These are phyloP conservation scores for Drosera capensis DNA, from an alignment of 148 eudicot species.

Conservation along the genomic window DNA sequence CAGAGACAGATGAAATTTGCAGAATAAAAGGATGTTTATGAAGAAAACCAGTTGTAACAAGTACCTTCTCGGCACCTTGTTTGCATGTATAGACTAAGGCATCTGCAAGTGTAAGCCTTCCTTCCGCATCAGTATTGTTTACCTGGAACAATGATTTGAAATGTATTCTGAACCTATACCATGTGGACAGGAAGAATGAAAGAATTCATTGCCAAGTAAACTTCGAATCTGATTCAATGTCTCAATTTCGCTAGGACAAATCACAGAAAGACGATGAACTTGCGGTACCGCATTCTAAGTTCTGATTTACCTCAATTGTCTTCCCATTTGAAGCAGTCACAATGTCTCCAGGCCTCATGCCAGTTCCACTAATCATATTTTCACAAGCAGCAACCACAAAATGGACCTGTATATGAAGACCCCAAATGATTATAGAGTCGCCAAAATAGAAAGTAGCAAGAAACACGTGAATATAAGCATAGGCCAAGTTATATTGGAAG, in stretches of 20 bases:
- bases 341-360: slow-evolving; percentile 97
- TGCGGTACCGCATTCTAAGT: background rate
- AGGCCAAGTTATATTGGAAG: too few relatives aligned
- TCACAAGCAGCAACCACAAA: slow-evolving; percentile 98
- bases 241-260: background rate
- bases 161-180: too few relatives aligned
- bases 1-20: too few relatives aligned
- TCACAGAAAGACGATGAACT: background rate
- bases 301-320: slow-evolving; percentile 76
- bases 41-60: background rate
- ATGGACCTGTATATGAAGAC: slow-evolving; percentile 57
- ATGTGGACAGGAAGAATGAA: too few relatives aligned
- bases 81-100: slow-evolving; percentile 96
- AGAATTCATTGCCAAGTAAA: too few relatives aligned
- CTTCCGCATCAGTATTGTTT: slow-evolving; percentile 98
- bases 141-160: slow-evolving; percentile 30
- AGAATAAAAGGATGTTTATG: background rate
- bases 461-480: background rate
- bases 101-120: slow-evolving; percentile 99
- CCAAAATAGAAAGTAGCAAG: background rate
- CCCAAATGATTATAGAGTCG: background rate
- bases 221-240: too few relatives aligned
- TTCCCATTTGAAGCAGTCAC: slow-evolving; percentile 97
- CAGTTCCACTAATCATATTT: slow-evolving; percentile 98
- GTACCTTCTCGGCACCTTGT: slow-evolving; percentile 93